These are phyloP conservation scores for Fusarium dimerum DNA, from an alignment of 2,329 filamentous ascomycete genomes.

Conservation along the genomic window DNA sequence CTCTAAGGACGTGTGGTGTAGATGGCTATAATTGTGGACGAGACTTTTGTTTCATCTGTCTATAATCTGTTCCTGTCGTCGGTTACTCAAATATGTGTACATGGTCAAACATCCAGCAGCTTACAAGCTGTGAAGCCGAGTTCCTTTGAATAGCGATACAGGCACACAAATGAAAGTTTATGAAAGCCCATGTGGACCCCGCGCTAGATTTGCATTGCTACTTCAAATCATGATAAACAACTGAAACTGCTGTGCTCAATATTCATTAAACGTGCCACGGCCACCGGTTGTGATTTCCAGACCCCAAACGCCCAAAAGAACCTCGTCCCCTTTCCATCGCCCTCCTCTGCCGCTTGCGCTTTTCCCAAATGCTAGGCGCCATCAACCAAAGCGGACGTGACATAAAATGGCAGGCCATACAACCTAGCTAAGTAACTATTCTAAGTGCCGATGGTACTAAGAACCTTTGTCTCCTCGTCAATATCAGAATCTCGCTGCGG, in stretches of 20 bases:
- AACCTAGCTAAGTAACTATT: too few species aligned
- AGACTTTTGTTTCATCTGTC: slow-evolving; percentile 62
- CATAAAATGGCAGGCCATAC: neutral
- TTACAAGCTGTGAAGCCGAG: neutral
- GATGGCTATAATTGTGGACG: slow-evolving; percentile 57
- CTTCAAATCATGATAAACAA: neutral
- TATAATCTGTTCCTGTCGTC: slow-evolving; percentile 26
- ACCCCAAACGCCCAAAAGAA: slow-evolving; percentile 29
- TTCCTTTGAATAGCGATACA: neutral
- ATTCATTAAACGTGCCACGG: neutral
- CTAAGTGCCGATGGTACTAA: neutral
- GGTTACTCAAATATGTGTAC: neutral
- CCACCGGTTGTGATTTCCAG: slow-evolving; percentile 15
- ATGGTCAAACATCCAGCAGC: neutral
- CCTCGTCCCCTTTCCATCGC: slow-evolving; percentile 16
- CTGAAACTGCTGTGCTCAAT: neutral
- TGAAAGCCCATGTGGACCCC: neutral
- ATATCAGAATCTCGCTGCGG: neutral
- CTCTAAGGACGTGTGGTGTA: slow-evolving; percentile 53
- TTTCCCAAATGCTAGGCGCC: neutral
- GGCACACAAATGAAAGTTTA: neutral
- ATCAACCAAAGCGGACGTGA: neutral
- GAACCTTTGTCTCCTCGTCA: neutral
- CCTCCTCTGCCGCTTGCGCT: slow-evolving; percentile 14
- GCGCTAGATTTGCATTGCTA: neutral